These are phyloP conservation scores for Canna indica DNA, from an alignment of 176 grass and related monocot species.

Conservation along the genomic window DNA sequence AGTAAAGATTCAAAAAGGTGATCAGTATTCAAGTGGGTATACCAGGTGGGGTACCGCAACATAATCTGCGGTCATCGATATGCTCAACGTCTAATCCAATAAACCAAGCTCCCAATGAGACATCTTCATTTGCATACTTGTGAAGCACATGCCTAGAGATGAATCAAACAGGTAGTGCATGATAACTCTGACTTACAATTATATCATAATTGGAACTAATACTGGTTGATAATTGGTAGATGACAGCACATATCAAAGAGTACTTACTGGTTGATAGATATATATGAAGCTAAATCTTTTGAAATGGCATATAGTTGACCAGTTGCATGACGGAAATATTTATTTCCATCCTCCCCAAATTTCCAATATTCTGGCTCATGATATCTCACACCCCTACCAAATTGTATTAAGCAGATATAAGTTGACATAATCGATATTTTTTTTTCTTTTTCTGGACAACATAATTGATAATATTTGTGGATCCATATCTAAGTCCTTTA, in stretches of 20 bases:
- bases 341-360: constrained; percentile 13
- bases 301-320: constrained; percentile 18
- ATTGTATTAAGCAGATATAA: background rate
- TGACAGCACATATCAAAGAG: too few species aligned
- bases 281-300: constrained; percentile 6
- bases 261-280: constrained; percentile 10
- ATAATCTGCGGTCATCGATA: constrained; percentile 7
- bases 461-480: too few species aligned
- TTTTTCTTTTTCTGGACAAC: too few species aligned
- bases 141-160: constrained; percentile 7
- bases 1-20: background rate
- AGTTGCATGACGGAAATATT: constrained; percentile 12
- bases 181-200: background rate
- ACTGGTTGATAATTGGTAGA: too few species aligned
- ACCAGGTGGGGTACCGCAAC: constrained; percentile 12
- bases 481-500: too few species aligned
- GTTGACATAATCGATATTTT: too few species aligned
- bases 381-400: constrained; percentile 6
- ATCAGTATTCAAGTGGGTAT: background rate
- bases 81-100: constrained; percentile 13
- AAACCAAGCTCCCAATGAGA: constrained; percentile 11
- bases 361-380: constrained; percentile 16
- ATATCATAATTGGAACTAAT: too few species aligned
- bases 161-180: background rate
- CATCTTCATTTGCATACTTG: constrained; percentile 16